phyloP scores from a whole-genome alignment of 2,329 filamentous ascomycete species.

The Calonectria pseudoreteaudii region DNA sequence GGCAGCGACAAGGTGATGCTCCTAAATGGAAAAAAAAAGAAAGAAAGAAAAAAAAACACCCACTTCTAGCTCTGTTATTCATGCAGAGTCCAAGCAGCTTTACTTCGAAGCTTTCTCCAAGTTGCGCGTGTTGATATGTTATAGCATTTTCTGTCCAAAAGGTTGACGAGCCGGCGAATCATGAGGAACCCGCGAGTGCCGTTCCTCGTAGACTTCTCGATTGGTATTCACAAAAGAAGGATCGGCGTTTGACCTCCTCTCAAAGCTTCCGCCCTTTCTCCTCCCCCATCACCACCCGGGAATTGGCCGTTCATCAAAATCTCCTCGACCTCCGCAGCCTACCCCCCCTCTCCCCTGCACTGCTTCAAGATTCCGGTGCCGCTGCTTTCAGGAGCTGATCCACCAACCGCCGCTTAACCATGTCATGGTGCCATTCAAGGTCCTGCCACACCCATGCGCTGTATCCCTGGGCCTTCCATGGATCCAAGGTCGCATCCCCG shows the following conservation, averaged over 20 bases:
- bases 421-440: background rate
- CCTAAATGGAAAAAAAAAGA: too few species aligned
- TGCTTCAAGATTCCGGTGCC: background rate
- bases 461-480: background rate
- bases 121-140: background rate
- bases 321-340: background rate
- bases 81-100: background rate
- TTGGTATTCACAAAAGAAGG: background rate
- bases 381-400: background rate
- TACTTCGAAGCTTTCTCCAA: background rate
- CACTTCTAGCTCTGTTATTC: too few species aligned
- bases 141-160: background rate
- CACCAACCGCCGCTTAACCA: background rate
- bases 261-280: background rate
- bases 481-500: slow-evolving; percentile 12
- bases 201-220: background rate
- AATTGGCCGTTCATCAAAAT: slow-evolving; percentile 3
- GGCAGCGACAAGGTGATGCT: background rate
- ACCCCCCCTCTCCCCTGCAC: background rate
- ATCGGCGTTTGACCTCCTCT: background rate
- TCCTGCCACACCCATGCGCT: background rate
- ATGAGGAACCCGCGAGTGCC: background rate
- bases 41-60: too few species aligned
- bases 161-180: background rate
- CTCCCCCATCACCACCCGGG: too few species aligned